Evolutionary conservation across 106 monocot species (phyloP).

Genomic region (Allium sativum): DNA sequence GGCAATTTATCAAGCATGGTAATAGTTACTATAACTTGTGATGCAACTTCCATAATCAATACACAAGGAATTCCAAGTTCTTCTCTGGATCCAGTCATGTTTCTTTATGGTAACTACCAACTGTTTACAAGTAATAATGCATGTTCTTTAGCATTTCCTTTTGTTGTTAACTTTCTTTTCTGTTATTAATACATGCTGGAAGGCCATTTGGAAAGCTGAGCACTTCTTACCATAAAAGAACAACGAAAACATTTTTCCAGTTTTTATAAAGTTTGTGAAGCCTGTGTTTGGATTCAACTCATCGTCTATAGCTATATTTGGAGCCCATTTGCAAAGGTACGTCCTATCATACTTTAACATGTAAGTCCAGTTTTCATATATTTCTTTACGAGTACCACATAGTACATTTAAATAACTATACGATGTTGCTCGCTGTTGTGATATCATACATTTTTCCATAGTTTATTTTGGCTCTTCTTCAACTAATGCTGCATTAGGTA

Average conservation of each 20-base stretch:
- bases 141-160: too few relatives aligned
- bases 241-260: constrained; percentile 44
- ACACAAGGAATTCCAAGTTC: constrained; percentile 56
- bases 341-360: constrained; percentile 2
- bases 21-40: constrained; percentile 41
- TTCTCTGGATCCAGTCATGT: constrained; percentile 33
- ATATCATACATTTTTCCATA: too few relatives aligned
- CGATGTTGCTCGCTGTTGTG: too few relatives aligned
- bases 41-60: constrained; percentile 37
- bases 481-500: too few relatives aligned
- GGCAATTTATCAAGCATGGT: constrained; percentile 29
- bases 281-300: constrained; percentile 82
- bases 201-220: constrained; percentile 61
- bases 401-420: too few relatives aligned
- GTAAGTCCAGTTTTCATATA: not conserved
- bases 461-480: too few relatives aligned
- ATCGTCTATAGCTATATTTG: constrained; percentile 51
- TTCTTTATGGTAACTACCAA: constrained; percentile 45
- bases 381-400: too few relatives aligned
- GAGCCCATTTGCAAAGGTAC: constrained; percentile 70
- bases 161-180: too few relatives aligned
- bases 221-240: constrained; percentile 43
- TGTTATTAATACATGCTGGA: constrained; percentile 34
- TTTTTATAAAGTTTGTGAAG: constrained; percentile 68
- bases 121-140: too few relatives aligned